Conservation (phyloP, 306 rosid genomes). For the Pyrus communis region DNA sequence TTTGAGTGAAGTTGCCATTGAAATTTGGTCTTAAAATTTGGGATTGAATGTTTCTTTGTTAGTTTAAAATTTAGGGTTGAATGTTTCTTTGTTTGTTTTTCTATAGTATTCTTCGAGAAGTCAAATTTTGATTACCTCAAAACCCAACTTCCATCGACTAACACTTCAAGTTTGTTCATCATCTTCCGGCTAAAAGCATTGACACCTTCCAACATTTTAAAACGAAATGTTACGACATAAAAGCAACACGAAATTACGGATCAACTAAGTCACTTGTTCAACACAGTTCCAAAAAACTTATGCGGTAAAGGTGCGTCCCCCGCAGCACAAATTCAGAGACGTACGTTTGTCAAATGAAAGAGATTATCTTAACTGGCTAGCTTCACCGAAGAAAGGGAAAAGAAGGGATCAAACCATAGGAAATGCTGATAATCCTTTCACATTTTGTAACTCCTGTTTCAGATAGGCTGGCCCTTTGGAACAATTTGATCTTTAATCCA, state of each 20-base stretch:
- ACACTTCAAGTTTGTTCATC: neutral
- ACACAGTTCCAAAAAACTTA: neutral
- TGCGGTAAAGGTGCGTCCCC: neutral
- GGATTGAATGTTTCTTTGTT: no score
- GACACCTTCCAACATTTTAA: neutral
- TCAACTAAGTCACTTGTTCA: neutral
- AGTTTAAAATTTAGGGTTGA: neutral
- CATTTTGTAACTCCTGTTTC: constrained; percentile 7
- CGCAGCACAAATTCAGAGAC: neutral
- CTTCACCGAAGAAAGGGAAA: neutral
- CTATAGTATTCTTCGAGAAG: neutral
- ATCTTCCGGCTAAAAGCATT: neutral
- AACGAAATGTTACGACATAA: neutral
- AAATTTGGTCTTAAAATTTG: no score
- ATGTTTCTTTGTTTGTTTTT: neutral
- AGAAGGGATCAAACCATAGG: neutral
- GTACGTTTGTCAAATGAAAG: neutral
- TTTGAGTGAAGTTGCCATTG: no score
- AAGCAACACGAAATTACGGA: neutral
- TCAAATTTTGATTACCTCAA: neutral
- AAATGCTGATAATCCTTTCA: neutral
- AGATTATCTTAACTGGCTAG: neutral
- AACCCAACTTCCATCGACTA: neutral
- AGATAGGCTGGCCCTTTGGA: constrained; percentile 66
- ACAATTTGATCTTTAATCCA: constrained; percentile 73